Percentiles rank a stretch among this genome's conserved stretches.
Evolutionary conservation across 164 flowering plant species (phyloP).

Genomic region (Tetrastigma voinierianum): DNA sequence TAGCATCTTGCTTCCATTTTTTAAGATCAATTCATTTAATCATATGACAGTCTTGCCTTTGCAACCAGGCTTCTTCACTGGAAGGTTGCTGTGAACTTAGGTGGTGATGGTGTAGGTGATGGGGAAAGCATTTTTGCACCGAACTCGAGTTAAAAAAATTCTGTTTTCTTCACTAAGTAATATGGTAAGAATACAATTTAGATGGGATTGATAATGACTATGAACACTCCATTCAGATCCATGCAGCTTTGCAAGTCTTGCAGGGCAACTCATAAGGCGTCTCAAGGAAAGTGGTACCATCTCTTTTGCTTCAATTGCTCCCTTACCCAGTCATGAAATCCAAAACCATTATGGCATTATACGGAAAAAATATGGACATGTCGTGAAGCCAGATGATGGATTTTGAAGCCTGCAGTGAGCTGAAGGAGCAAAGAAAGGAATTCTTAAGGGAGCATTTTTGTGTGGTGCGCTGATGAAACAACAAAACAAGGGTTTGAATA

Average conservation of each 20-base stretch:
- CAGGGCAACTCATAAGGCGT: background rate
- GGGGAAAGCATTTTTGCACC: conserved; percentile 3
- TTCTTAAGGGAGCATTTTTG: conserved; percentile 17
- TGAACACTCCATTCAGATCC: conserved; percentile 1
- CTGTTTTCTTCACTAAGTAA: conserved; percentile 9
- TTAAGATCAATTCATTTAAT: background rate
- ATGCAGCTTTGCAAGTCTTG: background rate
- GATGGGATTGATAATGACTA: conserved; percentile 13
- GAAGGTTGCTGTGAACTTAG: conserved; percentile 27
- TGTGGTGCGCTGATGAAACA: conserved; percentile 20
- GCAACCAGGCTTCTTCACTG: conserved; percentile 43
- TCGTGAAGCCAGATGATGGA: conserved; percentile 10
- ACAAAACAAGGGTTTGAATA: conserved; percentile 2
- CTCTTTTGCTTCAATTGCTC: too few relatives aligned
- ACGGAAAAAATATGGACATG: conserved; percentile 4
- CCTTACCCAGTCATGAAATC: background rate
- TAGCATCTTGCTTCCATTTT: too few relatives aligned
- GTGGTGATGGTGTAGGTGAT: background rate
- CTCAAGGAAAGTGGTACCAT: background rate
- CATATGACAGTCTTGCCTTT: conserved; percentile 2
- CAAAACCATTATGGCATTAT: conserved; percentile 6
- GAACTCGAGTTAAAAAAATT: conserved; percentile 8
- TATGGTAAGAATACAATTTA: background rate
- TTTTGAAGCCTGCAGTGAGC: conserved; percentile 18
- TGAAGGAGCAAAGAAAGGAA: conserved; percentile 5